Conservation (phyloP, 192 early-diverging fungal genomes). For the Spinellus fusiger region DNA sequence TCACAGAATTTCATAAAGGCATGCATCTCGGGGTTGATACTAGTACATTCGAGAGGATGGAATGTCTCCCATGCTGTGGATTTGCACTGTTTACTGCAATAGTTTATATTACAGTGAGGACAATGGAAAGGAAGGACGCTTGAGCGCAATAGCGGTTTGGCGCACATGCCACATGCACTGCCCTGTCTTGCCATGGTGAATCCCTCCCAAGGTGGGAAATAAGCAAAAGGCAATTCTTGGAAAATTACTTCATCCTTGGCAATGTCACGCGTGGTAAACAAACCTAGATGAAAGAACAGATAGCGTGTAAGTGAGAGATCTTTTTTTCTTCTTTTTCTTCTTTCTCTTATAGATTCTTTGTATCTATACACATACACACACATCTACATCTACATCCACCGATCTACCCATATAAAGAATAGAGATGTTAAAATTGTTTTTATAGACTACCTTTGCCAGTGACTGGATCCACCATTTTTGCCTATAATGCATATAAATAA, state of each 20-base stretch:
- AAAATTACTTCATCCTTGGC: constrained; percentile 43
- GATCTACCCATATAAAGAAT: no score
- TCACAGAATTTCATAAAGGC: constrained; percentile 40
- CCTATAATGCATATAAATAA: constrained; percentile 3
- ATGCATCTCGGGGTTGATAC: constrained; percentile 35
- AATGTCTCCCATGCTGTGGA: constrained; percentile 41
- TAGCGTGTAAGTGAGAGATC: no score
- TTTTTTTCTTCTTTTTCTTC: no score
- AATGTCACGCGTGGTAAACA: constrained; percentile 50
- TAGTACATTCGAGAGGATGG: constrained; percentile 39
- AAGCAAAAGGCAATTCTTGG: constrained; percentile 51
- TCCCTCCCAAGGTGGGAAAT: constrained; percentile 53
- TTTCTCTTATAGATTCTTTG: no score
- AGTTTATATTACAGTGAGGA: constrained; percentile 34
- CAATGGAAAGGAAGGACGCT: constrained; percentile 29
- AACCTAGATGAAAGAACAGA: no score
- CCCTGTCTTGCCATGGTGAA: constrained; percentile 36
- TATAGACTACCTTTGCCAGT: constrained; percentile 21
- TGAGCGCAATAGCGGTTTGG: constrained; percentile 37
- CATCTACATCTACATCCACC: no score
- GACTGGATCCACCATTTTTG: constrained; percentile 30
- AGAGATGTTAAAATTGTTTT: not conserved
- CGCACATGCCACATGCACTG: constrained; percentile 49
- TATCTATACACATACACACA: no score
- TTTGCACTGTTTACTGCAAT: constrained; percentile 44